phyloP scores from a whole-genome alignment of 805 yeast species.

The Myxozyma monticola region DNA sequence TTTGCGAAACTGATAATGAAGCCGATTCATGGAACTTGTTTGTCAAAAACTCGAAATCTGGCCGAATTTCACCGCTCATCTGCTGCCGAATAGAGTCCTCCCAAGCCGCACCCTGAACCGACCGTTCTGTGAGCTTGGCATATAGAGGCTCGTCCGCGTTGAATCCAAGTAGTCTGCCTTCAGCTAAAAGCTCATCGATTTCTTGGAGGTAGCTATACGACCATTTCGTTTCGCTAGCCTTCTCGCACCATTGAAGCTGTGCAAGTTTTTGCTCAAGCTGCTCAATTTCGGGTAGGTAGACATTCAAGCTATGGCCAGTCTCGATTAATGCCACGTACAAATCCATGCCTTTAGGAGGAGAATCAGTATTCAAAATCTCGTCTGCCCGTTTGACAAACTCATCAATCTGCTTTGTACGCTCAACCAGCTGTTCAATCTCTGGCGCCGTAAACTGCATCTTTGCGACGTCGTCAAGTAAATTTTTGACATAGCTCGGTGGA shows the following conservation, averaged over 20 bases:
- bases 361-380: constrained; percentile 39
- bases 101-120: constrained; percentile 34
- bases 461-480: constrained; percentile 50
- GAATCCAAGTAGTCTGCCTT: constrained; percentile 36
- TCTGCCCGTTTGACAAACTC: constrained; percentile 53
- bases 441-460: constrained; percentile 52
- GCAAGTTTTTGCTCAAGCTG: constrained; percentile 43
- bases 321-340: constrained; percentile 57
- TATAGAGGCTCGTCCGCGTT: constrained; percentile 17
- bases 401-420: constrained; percentile 53
- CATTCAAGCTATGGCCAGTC: constrained; percentile 60
- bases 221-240: constrained; percentile 31
- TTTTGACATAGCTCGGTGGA: constrained; percentile 40
- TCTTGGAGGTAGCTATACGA: constrained; percentile 33
- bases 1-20: constrained; percentile 27
- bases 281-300: constrained; percentile 52
- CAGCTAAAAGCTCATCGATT: constrained; percentile 31
- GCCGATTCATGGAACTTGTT: constrained; percentile 32
- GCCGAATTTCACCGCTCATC: constrained; percentile 14
- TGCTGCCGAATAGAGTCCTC: constrained; percentile 29
- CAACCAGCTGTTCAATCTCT: constrained; percentile 61
- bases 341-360: constrained; percentile 38
- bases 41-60: constrained; percentile 7
- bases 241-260: constrained; percentile 45
- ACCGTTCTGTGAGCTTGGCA: constrained; percentile 14